phyloP scores from a whole-genome alignment of 441 rosid genomes.

The Corymbia citriodora region DNA sequence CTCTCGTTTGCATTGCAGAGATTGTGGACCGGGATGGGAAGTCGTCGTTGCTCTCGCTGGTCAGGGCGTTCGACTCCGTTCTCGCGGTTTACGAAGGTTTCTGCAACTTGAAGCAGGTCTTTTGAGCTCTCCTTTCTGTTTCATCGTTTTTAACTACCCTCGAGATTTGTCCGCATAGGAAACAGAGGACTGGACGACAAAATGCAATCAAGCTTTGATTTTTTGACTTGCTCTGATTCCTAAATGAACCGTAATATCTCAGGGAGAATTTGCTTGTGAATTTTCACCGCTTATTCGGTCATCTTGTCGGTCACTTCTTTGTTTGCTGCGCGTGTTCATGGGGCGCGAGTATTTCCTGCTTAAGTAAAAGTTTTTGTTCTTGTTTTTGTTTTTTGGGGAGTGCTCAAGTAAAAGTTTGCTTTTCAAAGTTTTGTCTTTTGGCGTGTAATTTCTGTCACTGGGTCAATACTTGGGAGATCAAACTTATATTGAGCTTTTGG shows the following conservation, averaged over 20 bases:
- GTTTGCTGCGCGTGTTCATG: neutral
- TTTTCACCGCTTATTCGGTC: neutral
- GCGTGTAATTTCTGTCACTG: neutral
- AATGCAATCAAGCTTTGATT: neutral
- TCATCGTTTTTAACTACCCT: neutral
- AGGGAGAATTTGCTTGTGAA: neutral
- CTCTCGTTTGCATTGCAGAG: conserved; percentile 29
- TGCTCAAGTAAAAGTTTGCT: neutral
- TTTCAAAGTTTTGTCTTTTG: neutral
- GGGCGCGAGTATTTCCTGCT: neutral
- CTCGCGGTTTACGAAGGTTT: conserved; percentile 74
- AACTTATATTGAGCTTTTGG: neutral
- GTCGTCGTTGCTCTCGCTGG: conserved; percentile 61
- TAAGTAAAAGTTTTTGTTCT: neutral
- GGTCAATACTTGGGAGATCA: neutral
- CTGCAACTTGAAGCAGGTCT: conserved; percentile 78
- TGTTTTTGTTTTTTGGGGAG: neutral
- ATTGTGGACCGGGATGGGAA: conserved; percentile 72
- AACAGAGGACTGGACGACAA: neutral
- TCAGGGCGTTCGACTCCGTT: conserved; percentile 62
- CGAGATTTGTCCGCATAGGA: neutral
- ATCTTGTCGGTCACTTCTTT: neutral
- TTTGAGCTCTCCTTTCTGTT: neutral
- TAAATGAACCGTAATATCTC: neutral
- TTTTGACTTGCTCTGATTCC: neutral